Conservation (phyloP, 179 eudicot genomes). For the Camellia oleifera region DNA sequence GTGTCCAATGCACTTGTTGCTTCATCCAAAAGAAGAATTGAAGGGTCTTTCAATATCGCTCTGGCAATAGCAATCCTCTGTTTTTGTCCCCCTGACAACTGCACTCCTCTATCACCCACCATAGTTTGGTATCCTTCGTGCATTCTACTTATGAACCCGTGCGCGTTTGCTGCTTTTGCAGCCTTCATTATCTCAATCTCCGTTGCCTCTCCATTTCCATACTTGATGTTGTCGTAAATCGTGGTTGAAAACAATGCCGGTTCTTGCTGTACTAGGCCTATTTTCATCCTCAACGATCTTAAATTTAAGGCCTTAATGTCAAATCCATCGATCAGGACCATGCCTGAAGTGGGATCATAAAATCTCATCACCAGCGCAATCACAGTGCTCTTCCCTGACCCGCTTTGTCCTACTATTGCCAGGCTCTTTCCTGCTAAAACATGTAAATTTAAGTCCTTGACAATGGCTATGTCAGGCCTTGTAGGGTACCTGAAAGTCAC, state of each 20-base stretch:
- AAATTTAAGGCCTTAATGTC: constrained; percentile 46
- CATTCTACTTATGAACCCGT: constrained; percentile 58
- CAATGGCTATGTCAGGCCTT: constrained; percentile 48
- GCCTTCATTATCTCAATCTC: constrained; percentile 72
- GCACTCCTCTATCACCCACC: constrained; percentile 62
- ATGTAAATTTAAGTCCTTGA: constrained; percentile 41
- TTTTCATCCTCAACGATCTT: constrained; percentile 44
- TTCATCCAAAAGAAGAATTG: constrained; percentile 56
- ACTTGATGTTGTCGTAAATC: constrained; percentile 54
- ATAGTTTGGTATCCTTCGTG: constrained; percentile 56
- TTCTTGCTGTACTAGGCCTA: constrained; percentile 71
- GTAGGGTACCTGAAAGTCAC: constrained; percentile 56
- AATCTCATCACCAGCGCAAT: constrained; percentile 54
- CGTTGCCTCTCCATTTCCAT: constrained; percentile 49
- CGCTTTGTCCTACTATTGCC: constrained; percentile 76
- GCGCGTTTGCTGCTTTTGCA: constrained; percentile 81
- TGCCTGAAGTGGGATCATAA: constrained; percentile 58
- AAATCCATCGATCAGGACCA: constrained; percentile 44
- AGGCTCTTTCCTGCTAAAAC: constrained; percentile 54
- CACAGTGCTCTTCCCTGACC: constrained; percentile 70
- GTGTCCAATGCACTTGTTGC: constrained; percentile 73
- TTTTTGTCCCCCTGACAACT: constrained; percentile 73
- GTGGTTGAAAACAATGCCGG: constrained; percentile 68
- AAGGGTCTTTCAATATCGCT: constrained; percentile 56
- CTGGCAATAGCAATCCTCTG: constrained; percentile 70